Percentiles rank a stretch among this genome's conserved stretches.
These are phyloP conservation scores for Geotrichum reessii DNA, from an alignment of 1,139 yeast genomes.

Conservation along the genomic window DNA sequence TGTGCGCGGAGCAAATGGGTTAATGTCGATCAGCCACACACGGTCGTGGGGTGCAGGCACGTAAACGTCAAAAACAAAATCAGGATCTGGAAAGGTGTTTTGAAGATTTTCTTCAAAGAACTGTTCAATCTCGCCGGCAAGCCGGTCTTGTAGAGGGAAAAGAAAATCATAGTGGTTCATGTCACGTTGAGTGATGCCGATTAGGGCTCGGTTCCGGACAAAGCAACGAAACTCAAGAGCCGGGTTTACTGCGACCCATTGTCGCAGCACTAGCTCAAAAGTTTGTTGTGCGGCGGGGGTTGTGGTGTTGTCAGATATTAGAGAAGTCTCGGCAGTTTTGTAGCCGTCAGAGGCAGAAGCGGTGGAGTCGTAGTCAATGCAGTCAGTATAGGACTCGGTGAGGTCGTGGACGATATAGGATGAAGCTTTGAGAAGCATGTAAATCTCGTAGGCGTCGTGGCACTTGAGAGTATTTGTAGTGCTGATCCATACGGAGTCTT, in stretches of 20 bases:
- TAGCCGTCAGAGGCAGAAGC: constrained; percentile 23
- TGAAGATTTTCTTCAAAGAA: constrained; percentile 51
- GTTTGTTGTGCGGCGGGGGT: constrained; percentile 24
- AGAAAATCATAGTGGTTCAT: constrained; percentile 73
- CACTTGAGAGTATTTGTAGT: constrained; percentile 73
- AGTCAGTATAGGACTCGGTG: constrained; percentile 56
- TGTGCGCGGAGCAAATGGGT: constrained; percentile 74
- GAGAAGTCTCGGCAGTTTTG: constrained; percentile 22
- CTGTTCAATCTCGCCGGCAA: constrained; percentile 46
- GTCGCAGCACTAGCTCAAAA: constrained; percentile 65
- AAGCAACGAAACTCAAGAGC: constrained; percentile 87
- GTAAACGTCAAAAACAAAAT: constrained; percentile 73
- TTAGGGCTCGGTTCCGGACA: constrained; percentile 53
- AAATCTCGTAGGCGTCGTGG: constrained; percentile 62
- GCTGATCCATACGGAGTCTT: constrained; percentile 89
- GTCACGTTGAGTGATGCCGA: constrained; percentile 83
- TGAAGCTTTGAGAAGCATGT: constrained; percentile 74
- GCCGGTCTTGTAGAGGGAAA: constrained; percentile 41
- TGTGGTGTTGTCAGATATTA: constrained; percentile 16
- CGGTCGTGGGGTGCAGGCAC: constrained; percentile 66
- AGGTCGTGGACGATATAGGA: constrained; percentile 84
- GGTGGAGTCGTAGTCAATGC: constrained; percentile 22
- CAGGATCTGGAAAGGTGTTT: constrained; percentile 48
- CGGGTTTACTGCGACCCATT: constrained; percentile 80
- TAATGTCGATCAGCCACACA: constrained; percentile 71